Evolutionary conservation across 768 basidiomycete genomes (phyloP).

Genomic region (Kwoniella sp.): DNA sequence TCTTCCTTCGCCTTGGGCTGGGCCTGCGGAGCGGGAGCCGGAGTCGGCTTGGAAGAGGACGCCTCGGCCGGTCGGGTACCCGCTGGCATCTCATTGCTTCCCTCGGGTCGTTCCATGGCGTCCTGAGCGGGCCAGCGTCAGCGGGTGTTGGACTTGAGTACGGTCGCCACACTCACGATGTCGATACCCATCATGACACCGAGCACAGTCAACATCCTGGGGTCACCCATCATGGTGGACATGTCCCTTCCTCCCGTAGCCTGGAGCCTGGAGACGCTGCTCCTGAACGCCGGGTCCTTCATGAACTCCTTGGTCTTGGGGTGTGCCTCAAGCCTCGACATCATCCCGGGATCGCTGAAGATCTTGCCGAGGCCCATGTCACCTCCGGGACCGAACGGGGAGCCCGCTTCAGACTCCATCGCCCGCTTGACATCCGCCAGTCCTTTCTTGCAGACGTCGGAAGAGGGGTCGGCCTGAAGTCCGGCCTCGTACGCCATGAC

Average conservation of each 20-base stretch:
- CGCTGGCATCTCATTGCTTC: conserved; percentile 71
- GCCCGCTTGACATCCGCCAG: conserved; percentile 83
- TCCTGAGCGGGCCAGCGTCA: conserved; percentile 49
- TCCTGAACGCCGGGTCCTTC: conserved; percentile 74
- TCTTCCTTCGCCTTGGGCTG: conserved; percentile 48
- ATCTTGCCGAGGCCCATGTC: conserved; percentile 65
- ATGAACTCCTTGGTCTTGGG: conserved; percentile 80
- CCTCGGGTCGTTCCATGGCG: conserved; percentile 76
- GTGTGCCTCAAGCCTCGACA: conserved; percentile 78
- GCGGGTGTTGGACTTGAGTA: neutral
- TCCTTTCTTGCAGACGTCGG: conserved; percentile 75
- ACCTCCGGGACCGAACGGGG: conserved; percentile 51
- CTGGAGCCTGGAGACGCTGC: conserved; percentile 55
- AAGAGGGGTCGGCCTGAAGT: conserved; percentile 69
- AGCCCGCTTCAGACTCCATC: conserved; percentile 55
- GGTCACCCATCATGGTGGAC: conserved; percentile 64
- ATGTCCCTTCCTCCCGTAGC: conserved; percentile 31
- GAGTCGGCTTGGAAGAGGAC: conserved; percentile 49
- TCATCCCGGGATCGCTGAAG: conserved; percentile 76
- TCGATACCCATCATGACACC: conserved; percentile 92
- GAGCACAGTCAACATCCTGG: conserved; percentile 78
- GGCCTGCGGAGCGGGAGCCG: conserved; percentile 43
- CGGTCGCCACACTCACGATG: conserved; percentile 52
- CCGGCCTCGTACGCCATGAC: conserved; percentile 78
- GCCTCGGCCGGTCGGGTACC: conserved; percentile 48